phyloP scores from a whole-genome alignment of 2,329 filamentous ascomycete species.

The Hortaea sp. region DNA sequence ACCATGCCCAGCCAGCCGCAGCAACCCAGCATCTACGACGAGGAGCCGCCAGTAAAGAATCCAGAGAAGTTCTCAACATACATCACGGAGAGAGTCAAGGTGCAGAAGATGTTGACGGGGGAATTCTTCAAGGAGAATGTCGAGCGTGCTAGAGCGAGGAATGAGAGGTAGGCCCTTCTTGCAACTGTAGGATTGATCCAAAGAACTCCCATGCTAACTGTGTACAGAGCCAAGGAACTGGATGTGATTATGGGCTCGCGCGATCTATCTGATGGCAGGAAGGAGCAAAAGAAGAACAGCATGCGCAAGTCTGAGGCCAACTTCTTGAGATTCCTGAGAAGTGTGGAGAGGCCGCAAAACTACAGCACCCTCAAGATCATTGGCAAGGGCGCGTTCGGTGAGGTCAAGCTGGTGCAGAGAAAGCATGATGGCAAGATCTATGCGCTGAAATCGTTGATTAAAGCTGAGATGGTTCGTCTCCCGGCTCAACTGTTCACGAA shows the following conservation, averaged over 20 bases:
- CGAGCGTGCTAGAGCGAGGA: constrained; percentile 86
- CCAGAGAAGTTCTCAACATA: constrained; percentile 83
- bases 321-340: constrained; percentile 87
- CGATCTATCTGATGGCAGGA: constrained; percentile 61
- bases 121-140: constrained; percentile 98
- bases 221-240: constrained; percentile 72
- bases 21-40: constrained; percentile 38
- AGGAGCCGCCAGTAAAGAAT: constrained; percentile 64
- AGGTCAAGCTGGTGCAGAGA: constrained; percentile 94
- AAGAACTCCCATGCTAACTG: background rate
- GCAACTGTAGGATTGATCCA: background rate
- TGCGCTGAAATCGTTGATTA: constrained; percentile 95
- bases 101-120: constrained; percentile 55
- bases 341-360: constrained; percentile 86
- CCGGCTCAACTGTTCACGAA: no score
- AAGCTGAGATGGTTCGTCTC: constrained; percentile 72
- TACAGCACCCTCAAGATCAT: constrained; percentile 97
- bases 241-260: constrained; percentile 76
- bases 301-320: constrained; percentile 82
- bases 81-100: constrained; percentile 62
- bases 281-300: constrained; percentile 74
- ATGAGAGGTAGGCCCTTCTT: constrained; percentile 58
- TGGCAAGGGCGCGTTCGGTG: constrained; percentile 96
- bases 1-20: constrained; percentile 38
- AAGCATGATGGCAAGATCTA: constrained; percentile 96